Percentiles rank a stretch among this genome's conserved stretches.
Evolutionary conservation across 73 alveolate genomes (phyloP).

Genomic region (Paramecium pentaurelia): DNA sequence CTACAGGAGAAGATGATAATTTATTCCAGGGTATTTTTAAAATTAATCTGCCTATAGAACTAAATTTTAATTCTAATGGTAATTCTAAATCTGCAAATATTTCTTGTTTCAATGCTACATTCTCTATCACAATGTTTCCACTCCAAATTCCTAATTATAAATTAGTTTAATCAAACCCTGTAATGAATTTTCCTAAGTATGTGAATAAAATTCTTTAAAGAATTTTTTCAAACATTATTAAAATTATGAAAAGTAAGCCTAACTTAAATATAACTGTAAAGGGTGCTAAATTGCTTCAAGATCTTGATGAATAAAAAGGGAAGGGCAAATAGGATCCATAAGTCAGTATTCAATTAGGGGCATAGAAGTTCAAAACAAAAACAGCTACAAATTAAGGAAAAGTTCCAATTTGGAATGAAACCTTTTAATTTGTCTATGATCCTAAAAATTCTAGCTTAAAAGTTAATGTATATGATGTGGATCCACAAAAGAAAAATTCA

Average conservation of each 20-base stretch:
- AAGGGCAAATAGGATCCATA: background rate
- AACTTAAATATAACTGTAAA: background rate
- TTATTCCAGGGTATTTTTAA: constrained; percentile 95
- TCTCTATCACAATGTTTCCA: constrained; percentile 89
- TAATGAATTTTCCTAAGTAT: constrained; percentile 89
- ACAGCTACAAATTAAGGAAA: background rate
- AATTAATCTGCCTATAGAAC: constrained; percentile 80
- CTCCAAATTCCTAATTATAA: constrained; percentile 81
- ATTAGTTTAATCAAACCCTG: constrained; percentile 88
- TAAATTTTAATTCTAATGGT: constrained; percentile 82
- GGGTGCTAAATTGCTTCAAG: background rate
- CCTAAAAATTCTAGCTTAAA: background rate
- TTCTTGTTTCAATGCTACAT: constrained; percentile 80
- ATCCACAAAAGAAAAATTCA: background rate
- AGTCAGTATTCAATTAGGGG: background rate
- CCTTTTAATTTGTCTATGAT: background rate
- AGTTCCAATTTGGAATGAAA: background rate
- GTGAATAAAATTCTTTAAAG: constrained; percentile 80
- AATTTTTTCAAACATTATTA: constrained; percentile 74
- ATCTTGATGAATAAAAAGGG: background rate
- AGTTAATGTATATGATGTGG: background rate
- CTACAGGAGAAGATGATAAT: constrained; percentile 93
- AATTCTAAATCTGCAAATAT: constrained; percentile 76
- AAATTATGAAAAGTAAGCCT: background rate
- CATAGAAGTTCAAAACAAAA: background rate